Conservation (phyloP, 1,284 basidiomycete genomes). For the Pseudozyma pruni region DNA sequence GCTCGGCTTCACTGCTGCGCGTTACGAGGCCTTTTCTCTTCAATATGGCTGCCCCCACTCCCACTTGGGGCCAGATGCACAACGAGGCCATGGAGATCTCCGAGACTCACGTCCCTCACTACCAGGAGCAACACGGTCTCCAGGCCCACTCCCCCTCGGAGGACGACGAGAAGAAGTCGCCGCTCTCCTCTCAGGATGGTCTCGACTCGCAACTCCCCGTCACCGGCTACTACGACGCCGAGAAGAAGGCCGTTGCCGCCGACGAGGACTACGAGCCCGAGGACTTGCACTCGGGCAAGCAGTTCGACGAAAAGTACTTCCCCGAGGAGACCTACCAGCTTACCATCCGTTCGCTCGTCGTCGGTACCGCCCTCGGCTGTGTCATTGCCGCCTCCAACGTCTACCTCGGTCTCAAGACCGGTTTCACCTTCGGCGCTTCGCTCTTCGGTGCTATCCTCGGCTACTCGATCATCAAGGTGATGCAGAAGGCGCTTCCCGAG, state of each 20-base stretch:
- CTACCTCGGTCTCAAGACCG: conserved; percentile 78
- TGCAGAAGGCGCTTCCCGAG: conserved; percentile 72
- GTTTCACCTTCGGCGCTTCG: conserved; percentile 74
- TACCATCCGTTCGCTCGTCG: conserved; percentile 72
- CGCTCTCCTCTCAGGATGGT: conserved; percentile 36
- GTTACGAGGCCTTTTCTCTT: conserved; percentile 1
- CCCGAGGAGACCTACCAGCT: conserved; percentile 45
- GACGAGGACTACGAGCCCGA: conserved; percentile 42
- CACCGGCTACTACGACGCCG: conserved; percentile 42
- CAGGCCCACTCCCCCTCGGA: conserved; percentile 3
- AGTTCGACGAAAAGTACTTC: conserved; percentile 49
- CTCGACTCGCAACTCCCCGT: conserved; percentile 30
- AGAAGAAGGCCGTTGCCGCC: conserved; percentile 39
- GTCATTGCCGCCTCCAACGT: conserved; percentile 76
- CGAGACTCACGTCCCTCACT: conserved; percentile 40
- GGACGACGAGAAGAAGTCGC: conserved; percentile 49
- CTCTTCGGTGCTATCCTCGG: conserved; percentile 77
- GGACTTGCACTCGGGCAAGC: conserved; percentile 40
- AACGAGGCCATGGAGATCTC: conserved; percentile 52
- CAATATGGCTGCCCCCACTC: conserved; percentile 40
- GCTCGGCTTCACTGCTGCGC: conserved; percentile 1
- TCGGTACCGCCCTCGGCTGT: conserved; percentile 75
- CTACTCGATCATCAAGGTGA: conserved; percentile 75
- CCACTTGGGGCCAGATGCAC: conserved; percentile 43
- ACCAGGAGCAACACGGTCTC: conserved; percentile 36